Conservation (phyloP, 2,329 filamentous ascomycete genomes). For the Fusarium sp. region DNA sequence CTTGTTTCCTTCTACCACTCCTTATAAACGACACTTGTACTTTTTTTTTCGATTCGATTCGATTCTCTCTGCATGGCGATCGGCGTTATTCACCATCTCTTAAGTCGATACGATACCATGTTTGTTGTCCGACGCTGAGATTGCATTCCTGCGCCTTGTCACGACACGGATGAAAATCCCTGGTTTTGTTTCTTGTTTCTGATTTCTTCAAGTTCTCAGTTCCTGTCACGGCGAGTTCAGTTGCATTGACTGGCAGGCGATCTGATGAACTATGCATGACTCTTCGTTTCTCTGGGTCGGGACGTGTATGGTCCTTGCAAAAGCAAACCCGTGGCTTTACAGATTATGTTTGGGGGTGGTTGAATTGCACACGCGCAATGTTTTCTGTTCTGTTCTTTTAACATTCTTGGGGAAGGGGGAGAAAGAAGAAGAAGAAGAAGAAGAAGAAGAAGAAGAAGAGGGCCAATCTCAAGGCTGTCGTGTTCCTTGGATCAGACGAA, state of each 20-base stretch:
- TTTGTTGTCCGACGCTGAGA: constrained; percentile 12
- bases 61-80: constrained; percentile 55
- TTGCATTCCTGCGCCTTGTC: constrained; percentile 22
- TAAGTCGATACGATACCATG: constrained; percentile 42
- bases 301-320: constrained; percentile 17
- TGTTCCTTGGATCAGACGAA: constrained; percentile 26
- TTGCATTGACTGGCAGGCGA: constrained; percentile 11
- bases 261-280: constrained; percentile 13
- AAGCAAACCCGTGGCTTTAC: constrained; percentile 24
- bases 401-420: constrained; percentile 1
- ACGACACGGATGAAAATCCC: background rate
- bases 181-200: constrained; percentile 21
- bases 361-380: constrained; percentile 16
- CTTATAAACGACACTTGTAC: constrained; percentile 29
- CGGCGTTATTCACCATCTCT: constrained; percentile 47
- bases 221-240: background rate
- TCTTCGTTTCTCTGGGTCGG: constrained; percentile 32
- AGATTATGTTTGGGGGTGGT: constrained; percentile 41
- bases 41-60: constrained; percentile 26
- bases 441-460: background rate
- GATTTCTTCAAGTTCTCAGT: constrained; percentile 8
- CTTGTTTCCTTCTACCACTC: constrained; percentile 34
- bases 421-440: background rate
- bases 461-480: constrained; percentile 9
- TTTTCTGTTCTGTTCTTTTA: constrained; percentile 24